Evolutionary conservation across 345 rosid species (phyloP).

Genomic region (Gossypium arboreum): DNA sequence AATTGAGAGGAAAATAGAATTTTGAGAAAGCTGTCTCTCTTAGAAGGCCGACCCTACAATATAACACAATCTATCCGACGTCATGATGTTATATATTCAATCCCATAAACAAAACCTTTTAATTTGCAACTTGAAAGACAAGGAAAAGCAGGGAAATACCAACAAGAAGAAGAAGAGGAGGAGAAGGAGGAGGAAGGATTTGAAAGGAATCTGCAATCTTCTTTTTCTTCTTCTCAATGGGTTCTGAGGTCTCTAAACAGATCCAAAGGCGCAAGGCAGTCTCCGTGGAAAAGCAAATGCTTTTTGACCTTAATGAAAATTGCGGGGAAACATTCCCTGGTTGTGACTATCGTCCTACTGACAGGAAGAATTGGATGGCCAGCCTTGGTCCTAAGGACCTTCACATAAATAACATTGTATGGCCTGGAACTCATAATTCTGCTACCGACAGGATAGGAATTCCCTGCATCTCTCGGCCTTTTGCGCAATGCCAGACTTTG

Average conservation of each 20-base stretch:
- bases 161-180: background rate
- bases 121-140: background rate
- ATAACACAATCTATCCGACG: conserved; percentile 4
- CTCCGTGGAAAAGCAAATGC: conserved; percentile 44
- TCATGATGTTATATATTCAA: conserved; percentile 17
- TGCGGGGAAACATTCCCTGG: conserved; percentile 61
- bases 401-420: conserved; percentile 65
- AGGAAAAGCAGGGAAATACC: background rate
- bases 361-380: conserved; percentile 71
- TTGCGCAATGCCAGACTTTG: conserved; percentile 82
- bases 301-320: conserved; percentile 38
- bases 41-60: background rate
- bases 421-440: conserved; percentile 98
- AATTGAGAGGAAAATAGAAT: background rate
- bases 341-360: conserved; percentile 48
- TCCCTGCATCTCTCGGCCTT: conserved; percentile 63
- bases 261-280: conserved; percentile 45
- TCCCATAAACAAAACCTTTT: background rate
- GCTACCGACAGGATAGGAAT: conserved; percentile 89
- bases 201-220: background rate
- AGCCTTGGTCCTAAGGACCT: conserved; percentile 48
- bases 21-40: background rate
- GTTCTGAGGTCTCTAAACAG: conserved; percentile 61
- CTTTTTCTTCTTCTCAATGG: conserved; percentile 39
- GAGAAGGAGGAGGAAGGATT: background rate